Evolutionary conservation across 768 basidiomycete species (phyloP), one percentile per base, ranked within the genome.

Genomic region (Naganishia friedmannii): DNA sequence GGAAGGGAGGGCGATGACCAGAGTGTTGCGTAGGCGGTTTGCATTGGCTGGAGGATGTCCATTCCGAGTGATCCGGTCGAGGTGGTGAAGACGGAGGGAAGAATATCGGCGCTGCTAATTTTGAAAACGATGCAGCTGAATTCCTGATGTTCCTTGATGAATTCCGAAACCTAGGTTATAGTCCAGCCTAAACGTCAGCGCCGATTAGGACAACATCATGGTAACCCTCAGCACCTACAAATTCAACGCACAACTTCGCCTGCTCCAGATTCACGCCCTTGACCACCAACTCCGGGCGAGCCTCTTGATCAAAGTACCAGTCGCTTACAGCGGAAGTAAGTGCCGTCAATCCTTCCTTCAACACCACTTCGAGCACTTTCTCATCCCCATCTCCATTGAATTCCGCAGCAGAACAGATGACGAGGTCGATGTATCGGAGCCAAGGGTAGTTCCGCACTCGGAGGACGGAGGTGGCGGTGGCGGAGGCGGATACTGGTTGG

Each of bases 381-480:
- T 7, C 15, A 42, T 15, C 42, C 42, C 42, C 42, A 42, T 42
- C 42, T 42, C 15, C 23, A 19, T 63, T 23, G 60, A 63, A 63
- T 46, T 45, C 39, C n/a, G 37, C 60, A 17, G n/a, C 1, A 28
- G 37, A 19, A n/a, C 60, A 63, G 26, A 63, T 28, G 39, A 63
- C 60, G 42, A 63, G 60, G 6, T 63, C 60, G 6, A 63, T 26
- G 13, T 46, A 42, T 63, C 60, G 60, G 12, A 63, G 39, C 60
- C 60, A 63, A 1, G 60, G 60, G 42, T 63, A 63, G 7, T 23
- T 45, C 12, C 39, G 39, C 6, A 2, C 42, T 10, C 15, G 60
- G 0, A 21, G 6, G n/a, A 9, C n/a, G 57, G 34, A 37, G 12
- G 34, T 37, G 34, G 34, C 34, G 34, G 12, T 12, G 34, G 34